These are phyloP conservation scores for Teunomyces panamensis DNA, from an alignment of 805 yeast genomes.

Conservation along the genomic window DNA sequence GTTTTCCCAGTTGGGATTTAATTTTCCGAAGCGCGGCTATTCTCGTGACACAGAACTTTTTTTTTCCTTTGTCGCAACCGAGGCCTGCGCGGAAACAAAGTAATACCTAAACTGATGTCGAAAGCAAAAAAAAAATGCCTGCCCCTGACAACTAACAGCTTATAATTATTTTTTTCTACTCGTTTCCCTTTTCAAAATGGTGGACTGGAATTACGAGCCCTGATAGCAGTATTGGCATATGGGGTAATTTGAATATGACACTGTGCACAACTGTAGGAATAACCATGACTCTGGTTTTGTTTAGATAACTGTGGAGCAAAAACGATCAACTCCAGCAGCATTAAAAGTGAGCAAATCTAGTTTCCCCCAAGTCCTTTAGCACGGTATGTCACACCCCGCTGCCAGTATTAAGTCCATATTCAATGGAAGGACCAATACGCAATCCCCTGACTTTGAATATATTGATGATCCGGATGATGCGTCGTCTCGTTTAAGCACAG, in stretches of 20 bases:
- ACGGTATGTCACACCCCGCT: slow-evolving; percentile 39
- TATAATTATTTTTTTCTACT: background rate
- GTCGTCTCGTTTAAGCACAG: slow-evolving; percentile 13
- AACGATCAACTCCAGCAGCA: too few species aligned
- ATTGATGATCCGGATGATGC: slow-evolving; percentile 11
- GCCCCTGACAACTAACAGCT: background rate
- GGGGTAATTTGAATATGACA: background rate
- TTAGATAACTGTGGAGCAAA: background rate
- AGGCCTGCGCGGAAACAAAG: too few species aligned
- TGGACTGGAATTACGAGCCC: background rate
- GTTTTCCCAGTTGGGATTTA: background rate
- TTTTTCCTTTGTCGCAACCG: too few species aligned
- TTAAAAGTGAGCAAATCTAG: too few species aligned
- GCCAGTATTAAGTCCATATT: slow-evolving; percentile 39
- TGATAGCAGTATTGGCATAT: background rate
- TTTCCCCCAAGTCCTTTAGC: too few species aligned
- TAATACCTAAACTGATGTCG: background rate
- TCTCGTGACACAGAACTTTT: too few species aligned
- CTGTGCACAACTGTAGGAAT: background rate
- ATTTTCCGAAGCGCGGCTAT: background rate
- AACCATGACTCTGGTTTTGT: background rate
- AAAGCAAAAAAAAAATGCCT: background rate
- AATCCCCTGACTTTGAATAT: slow-evolving; percentile 16
- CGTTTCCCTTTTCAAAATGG: background rate
- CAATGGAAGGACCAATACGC: slow-evolving; percentile 32